Conservation (phyloP, 177 flowering plant genomes). For the Tripterygium wilfordii region DNA sequence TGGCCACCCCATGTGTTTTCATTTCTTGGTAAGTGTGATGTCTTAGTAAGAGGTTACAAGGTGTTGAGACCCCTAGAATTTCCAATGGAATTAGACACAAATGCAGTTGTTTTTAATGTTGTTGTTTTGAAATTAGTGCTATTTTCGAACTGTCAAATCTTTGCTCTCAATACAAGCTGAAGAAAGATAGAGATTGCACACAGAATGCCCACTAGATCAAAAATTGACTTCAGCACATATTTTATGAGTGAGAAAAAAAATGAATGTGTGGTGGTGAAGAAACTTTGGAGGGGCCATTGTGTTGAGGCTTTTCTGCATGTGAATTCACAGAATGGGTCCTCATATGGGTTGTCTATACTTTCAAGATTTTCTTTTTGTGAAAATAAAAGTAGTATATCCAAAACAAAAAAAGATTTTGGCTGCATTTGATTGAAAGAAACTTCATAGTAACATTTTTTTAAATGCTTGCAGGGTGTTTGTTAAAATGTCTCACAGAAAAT, state of each 20-base stretch:
- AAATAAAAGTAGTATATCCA: neutral
- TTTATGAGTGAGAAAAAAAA: neutral
- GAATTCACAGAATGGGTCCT: conserved; percentile 26
- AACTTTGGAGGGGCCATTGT: conserved; percentile 8
- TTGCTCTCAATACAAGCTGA: conserved; percentile 4
- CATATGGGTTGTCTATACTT: conserved; percentile 30
- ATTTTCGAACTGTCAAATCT: conserved; percentile 8
- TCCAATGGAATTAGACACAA: conserved; percentile 16
- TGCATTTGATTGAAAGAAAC: conserved; percentile 6
- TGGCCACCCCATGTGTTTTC: conserved; percentile 26
- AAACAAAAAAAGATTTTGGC: neutral
- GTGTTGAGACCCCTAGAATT: conserved; percentile 6
- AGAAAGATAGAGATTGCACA: conserved; percentile 1
- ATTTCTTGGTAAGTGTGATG: conserved; percentile 19
- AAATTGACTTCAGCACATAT: neutral
- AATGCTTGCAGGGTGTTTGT: neutral
- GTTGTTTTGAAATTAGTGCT: conserved; percentile 8
- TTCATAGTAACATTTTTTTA: neutral
- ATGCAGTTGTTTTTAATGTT: conserved; percentile 19
- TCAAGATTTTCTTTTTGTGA: neutral
- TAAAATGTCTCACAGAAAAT: no score
- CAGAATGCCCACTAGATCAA: neutral
- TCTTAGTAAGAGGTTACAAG: conserved; percentile 18
- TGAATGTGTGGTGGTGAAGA: conserved; percentile 21
- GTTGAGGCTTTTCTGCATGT: conserved; percentile 1